Percentiles rank a stretch among this genome's conserved stretches.
phyloP scores from a whole-genome alignment of 2,329 filamentous ascomycete species.

The Hortaea werneckii region DNA sequence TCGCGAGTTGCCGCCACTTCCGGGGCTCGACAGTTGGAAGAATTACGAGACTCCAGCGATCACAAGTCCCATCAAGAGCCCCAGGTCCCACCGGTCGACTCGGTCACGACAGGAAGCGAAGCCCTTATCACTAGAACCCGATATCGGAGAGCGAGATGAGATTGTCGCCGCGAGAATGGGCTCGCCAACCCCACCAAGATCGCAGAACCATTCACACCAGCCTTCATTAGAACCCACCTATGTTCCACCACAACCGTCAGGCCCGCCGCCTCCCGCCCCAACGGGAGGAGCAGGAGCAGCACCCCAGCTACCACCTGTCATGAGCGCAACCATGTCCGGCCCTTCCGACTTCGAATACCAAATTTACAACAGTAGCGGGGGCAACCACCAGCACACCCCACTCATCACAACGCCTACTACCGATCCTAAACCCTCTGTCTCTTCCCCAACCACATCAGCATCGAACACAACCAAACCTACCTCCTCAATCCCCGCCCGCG shows the following conservation, averaged over 20 bases:
- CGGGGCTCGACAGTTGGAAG: slow-evolving; percentile 34
- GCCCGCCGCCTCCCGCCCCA: slow-evolving; percentile 1
- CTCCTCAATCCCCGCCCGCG: too few species aligned
- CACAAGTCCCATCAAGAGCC: background rate
- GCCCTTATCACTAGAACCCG: background rate
- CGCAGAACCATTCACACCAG: slow-evolving; percentile 8
- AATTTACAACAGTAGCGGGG: background rate
- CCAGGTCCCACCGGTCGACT: background rate
- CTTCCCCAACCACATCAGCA: too few species aligned
- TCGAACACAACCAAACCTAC: too few species aligned
- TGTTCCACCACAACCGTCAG: slow-evolving; percentile 6
- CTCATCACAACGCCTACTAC: too few species aligned
- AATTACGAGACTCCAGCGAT: slow-evolving; percentile 8
- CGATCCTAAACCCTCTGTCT: too few species aligned
- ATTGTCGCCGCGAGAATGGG: slow-evolving; percentile 13
- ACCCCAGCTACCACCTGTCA: background rate
- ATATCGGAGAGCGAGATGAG: slow-evolving; percentile 7
- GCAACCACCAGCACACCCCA: background rate
- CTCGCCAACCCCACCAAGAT: slow-evolving; percentile 11
- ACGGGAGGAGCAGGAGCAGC: background rate
- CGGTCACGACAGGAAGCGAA: slow-evolving; percentile 2
- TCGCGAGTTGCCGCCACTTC: slow-evolving; percentile 37
- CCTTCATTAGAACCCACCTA: slow-evolving; percentile 3
- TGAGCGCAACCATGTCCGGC: slow-evolving; percentile 3
- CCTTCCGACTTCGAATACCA: slow-evolving; percentile 1